Percentiles rank a stretch among this genome's conserved stretches.
These are phyloP conservation scores for Xylaria sp. DNA, from an alignment of 2,329 filamentous ascomycete species.

Conservation along the genomic window DNA sequence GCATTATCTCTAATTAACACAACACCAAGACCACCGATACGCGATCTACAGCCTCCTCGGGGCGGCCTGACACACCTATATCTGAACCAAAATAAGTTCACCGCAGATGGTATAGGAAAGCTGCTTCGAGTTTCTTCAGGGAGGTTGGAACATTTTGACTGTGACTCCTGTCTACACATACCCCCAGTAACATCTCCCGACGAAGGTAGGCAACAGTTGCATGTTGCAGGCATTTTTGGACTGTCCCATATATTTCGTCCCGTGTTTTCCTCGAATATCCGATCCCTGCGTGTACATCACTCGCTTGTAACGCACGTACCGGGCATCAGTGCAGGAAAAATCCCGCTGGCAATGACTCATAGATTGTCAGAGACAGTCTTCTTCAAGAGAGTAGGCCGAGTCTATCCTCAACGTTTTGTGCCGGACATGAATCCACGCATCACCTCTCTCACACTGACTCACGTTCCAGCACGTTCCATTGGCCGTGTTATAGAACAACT, in stretches of 20 bases:
- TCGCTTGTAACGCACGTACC: conserved; percentile 67
- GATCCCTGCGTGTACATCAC: conserved; percentile 65
- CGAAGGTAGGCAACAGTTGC: conserved; percentile 47
- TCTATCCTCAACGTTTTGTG: conserved; percentile 59
- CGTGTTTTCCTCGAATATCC: conserved; percentile 63
- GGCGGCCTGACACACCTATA: conserved; percentile 64
- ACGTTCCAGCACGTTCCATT: conserved; percentile 63
- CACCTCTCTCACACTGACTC: conserved; percentile 61
- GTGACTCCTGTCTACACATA: conserved; percentile 54
- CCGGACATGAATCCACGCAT: conserved; percentile 68
- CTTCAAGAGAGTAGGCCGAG: conserved; percentile 54
- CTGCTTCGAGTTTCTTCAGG: conserved; percentile 57
- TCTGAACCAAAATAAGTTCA: conserved; percentile 61
- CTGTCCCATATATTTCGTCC: conserved; percentile 61
- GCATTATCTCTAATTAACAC: conserved; percentile 26
- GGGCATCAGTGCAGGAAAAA: conserved; percentile 53
- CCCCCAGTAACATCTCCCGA: conserved; percentile 25
- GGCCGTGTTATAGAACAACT: conserved; percentile 62
- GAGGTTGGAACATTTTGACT: conserved; percentile 63
- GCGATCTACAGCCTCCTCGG: conserved; percentile 42
- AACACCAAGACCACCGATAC: conserved; percentile 35
- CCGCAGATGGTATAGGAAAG: conserved; percentile 54
- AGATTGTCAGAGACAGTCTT: conserved; percentile 59
- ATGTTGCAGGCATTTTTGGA: conserved; percentile 57
- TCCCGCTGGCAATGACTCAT: conserved; percentile 51